Conservation (phyloP, 306 rosid species). For the Fragaria iinumae region DNA sequence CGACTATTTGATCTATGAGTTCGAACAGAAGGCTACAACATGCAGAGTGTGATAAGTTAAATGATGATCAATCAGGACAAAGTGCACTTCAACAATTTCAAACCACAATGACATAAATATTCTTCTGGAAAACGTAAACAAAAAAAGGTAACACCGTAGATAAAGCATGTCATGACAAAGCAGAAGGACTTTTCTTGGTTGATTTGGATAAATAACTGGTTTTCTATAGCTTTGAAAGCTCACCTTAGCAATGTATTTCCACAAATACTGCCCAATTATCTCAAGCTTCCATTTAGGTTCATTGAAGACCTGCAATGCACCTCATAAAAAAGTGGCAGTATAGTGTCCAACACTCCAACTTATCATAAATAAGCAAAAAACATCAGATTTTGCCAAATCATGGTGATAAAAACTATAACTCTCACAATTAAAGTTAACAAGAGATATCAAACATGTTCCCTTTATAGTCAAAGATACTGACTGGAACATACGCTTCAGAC, state of each 20-base stretch:
- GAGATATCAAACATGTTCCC: not conserved
- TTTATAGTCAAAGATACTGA: not conserved
- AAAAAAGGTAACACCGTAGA: not conserved
- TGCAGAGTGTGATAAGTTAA: constrained; percentile 6
- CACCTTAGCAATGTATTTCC: constrained; percentile 83
- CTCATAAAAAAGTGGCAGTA: constrained; percentile 18
- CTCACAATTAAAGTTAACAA: not conserved
- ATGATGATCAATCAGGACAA: constrained; percentile 15
- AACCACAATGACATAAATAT: too few relatives aligned
- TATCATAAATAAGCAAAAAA: not conserved
- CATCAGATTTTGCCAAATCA: not conserved
- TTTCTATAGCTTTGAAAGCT: not conserved
- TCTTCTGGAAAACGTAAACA: not conserved
- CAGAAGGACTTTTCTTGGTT: not conserved
- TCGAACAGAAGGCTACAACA: constrained; percentile 70
- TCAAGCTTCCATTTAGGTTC: constrained; percentile 86
- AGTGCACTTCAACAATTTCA: too few relatives aligned
- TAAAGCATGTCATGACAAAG: constrained; percentile 15
- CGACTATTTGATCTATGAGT: constrained; percentile 57
- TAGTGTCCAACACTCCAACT: not conserved
- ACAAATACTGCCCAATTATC: constrained; percentile 66
- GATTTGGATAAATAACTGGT: not conserved
- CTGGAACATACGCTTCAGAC: not conserved
- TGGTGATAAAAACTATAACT: not conserved
- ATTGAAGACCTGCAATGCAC: constrained; percentile 49